Evolutionary conservation across 192 early-diverging fungal species (phyloP).

Genomic region (Gaertneriomyces semiglobifer): DNA sequence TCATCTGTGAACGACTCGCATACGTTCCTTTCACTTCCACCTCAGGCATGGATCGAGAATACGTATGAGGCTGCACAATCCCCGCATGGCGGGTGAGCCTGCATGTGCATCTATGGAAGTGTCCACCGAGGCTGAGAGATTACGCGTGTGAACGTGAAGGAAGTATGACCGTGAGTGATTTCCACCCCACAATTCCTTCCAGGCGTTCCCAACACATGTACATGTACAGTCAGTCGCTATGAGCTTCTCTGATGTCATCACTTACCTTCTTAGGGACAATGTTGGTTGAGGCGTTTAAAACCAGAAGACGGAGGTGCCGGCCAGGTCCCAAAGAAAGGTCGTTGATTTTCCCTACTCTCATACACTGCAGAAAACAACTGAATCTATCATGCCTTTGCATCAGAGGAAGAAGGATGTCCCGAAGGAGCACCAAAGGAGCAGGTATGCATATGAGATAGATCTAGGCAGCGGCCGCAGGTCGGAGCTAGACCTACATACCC

Average conservation of each 20-base stretch:
- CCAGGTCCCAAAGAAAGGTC: neutral
- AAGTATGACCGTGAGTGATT: too few species aligned
- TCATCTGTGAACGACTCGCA: too few species aligned
- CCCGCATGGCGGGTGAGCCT: too few species aligned
- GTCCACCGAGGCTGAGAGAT: too few species aligned
- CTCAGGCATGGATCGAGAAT: too few species aligned
- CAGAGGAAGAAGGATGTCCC: slow-evolving; percentile 6
- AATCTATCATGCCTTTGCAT: neutral
- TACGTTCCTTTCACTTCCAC: too few species aligned
- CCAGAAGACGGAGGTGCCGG: neutral
- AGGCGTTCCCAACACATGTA: too few species aligned
- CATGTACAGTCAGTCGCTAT: too few species aligned
- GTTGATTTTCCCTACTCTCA: neutral
- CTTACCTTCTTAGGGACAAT: neutral
- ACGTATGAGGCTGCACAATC: too few species aligned
- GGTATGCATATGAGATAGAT: neutral
- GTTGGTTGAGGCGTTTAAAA: neutral
- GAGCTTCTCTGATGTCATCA: slow-evolving; percentile 1
- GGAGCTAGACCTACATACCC: neutral
- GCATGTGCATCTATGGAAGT: too few species aligned
- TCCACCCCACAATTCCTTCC: too few species aligned
- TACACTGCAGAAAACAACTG: neutral
- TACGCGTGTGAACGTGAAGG: too few species aligned
- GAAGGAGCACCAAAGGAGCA: neutral
- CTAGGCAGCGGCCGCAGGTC: neutral